Evolutionary conservation across 805 yeast genomes (phyloP), one percentile per base, ranked within the genome.

Genomic region (Debaryomyces castellii): DNA sequence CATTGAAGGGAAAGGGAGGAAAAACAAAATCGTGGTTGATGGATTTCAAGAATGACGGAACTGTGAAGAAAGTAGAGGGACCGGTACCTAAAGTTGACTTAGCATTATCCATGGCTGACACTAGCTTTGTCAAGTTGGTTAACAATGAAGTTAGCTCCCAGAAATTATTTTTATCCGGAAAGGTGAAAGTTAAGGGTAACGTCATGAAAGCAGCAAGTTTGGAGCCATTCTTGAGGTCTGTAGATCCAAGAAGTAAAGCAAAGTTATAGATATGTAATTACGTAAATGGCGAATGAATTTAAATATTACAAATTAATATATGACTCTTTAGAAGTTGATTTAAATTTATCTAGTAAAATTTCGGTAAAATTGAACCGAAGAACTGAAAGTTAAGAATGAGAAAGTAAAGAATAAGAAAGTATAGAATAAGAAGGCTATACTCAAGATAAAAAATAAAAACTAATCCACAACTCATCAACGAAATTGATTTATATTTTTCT

Each of bases 191-290:
- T 49, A 85, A 82, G 72, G 95, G 95, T 47, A 86, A 87, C 66
- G 82, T 87, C 63, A 84, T 85, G 89, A 87, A 87, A 73, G 94
- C 94, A 43, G 80, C 88, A 24, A 74, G 77, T 46, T 77, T 85
- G 46, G 89, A 85, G 64, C 70, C 73, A 39, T 75, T 85, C 36
- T 74, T 85, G 62, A 79, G 80, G 71, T 55, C 66, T 32, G 59
- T 66, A 47, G 72, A 62, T 52, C 69, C 71, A 16, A 63, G 64
- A 53, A 5, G 20, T 3, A 30, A 30, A 17, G 34, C 34, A 16
- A 30, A 30, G 9, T 30, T 30, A 14, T 30, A 17, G 10, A 16
- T 14, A 30, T 30, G 58, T 70, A 18, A 6, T 22, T n/a, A n/a
- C n/a, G n/a, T n/a, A n/a, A n/a, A n/a, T n/a, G n/a, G n/a, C n/a